A percentile compares a stretch with the other conserved stretches of the same genome.
Conservation (phyloP, 176 grass and related monocot species). For the Puccinellia tenuiflora region DNA sequence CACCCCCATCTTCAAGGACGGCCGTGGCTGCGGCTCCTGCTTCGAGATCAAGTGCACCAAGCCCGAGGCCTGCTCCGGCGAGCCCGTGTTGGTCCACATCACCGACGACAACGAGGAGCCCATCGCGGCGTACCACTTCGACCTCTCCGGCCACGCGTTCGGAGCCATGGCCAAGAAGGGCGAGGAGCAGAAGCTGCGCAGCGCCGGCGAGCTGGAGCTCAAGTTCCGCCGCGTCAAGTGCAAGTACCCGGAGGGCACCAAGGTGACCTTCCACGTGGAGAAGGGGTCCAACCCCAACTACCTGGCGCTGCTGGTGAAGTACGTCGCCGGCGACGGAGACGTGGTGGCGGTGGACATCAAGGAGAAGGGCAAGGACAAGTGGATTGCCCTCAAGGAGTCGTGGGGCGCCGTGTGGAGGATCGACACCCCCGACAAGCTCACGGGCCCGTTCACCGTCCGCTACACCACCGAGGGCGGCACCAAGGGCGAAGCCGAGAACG, state of each 20-base stretch:
- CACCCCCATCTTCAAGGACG: slow-evolving; percentile 41
- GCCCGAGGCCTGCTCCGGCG: slow-evolving; percentile 33
- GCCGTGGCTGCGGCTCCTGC: slow-evolving; percentile 49
- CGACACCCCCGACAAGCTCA: slow-evolving; percentile 24
- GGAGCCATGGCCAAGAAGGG: slow-evolving; percentile 44
- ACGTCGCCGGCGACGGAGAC: slow-evolving; percentile 42
- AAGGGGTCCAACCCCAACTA: slow-evolving; percentile 52
- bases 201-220: slow-evolving; percentile 39
- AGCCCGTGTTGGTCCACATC: slow-evolving; percentile 28
- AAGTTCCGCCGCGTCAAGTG: slow-evolving; percentile 41
- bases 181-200: slow-evolving; percentile 37
- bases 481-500: slow-evolving; percentile 6
- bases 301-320: slow-evolving; percentile 38
- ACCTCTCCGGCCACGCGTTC: slow-evolving; percentile 39
- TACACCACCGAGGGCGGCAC: slow-evolving; percentile 29
- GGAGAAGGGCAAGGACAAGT: slow-evolving; percentile 19
- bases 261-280: slow-evolving; percentile 62
- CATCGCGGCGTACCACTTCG: slow-evolving; percentile 43
- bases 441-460: slow-evolving; percentile 44
- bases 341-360: slow-evolving; percentile 35
- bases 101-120: slow-evolving; percentile 44
- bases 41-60: slow-evolving; percentile 43
- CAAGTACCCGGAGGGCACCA: slow-evolving; percentile 39
- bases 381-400: slow-evolving; percentile 32
- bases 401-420: slow-evolving; percentile 63